A percentile compares a stretch with the other conserved stretches of the same genome.
These are phyloP conservation scores for Pseudogymnoascus destructans DNA, from an alignment of 2,329 filamentous ascomycete species.

Conservation along the genomic window DNA sequence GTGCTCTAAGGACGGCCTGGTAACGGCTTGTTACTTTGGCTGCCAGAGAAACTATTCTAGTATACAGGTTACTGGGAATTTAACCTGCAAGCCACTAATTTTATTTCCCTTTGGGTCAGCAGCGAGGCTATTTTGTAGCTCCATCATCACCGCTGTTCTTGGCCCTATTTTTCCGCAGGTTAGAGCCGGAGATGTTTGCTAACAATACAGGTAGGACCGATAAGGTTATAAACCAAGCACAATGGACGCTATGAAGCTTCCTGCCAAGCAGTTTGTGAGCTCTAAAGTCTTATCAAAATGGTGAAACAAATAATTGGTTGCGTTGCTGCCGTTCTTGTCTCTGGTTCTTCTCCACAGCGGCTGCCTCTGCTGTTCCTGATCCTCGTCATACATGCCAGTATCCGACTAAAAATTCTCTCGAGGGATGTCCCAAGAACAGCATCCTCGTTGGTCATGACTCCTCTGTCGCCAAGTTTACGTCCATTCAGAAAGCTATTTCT, in stretches of 20 bases:
- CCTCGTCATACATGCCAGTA: slow-evolving; percentile 11
- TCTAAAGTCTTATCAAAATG: background rate
- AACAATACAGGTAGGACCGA: background rate
- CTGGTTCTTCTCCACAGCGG: background rate
- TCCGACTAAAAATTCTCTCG: slow-evolving; percentile 21
- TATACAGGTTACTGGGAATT: background rate
- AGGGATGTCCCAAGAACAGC: slow-evolving; percentile 30
- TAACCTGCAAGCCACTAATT: background rate
- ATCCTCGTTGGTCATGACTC: slow-evolving; percentile 31
- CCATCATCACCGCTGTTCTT: background rate
- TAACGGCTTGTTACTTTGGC: background rate
- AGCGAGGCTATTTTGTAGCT: background rate
- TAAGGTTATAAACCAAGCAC: background rate
- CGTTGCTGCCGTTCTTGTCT: background rate
- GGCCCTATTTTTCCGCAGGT: background rate
- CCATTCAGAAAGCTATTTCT: slow-evolving; percentile 30
- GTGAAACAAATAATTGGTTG: background rate
- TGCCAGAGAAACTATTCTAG: background rate
- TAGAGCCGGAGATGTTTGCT: background rate
- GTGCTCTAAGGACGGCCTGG: background rate
- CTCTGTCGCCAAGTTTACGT: slow-evolving; percentile 28
- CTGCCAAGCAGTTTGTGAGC: background rate
- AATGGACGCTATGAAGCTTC: background rate
- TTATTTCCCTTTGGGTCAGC: background rate
- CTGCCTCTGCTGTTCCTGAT: background rate